These are phyloP conservation scores for Backusella tarrabulga DNA, from an alignment of 192 early-diverging fungal species.

Conservation along the genomic window DNA sequence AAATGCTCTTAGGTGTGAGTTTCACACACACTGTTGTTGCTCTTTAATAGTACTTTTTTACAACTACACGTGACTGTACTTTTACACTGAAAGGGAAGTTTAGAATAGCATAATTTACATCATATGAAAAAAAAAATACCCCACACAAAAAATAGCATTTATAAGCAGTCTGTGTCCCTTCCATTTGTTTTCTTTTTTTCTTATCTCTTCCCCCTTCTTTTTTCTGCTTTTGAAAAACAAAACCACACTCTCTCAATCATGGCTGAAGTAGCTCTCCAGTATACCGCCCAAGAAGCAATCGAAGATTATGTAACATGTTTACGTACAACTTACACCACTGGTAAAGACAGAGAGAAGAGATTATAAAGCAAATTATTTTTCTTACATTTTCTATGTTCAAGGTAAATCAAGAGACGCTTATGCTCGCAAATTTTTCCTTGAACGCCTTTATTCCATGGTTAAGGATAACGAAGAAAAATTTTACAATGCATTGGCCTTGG, in stretches of 20 bases:
- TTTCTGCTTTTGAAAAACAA: neutral
- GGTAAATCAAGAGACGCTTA: conserved; percentile 10
- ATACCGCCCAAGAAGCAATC: neutral
- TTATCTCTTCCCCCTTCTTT: neutral
- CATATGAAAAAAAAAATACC: conserved; percentile 6
- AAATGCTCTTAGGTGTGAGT: neutral
- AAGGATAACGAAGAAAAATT: conserved; percentile 57
- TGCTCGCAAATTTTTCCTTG: conserved; percentile 30
- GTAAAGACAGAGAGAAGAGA: neutral
- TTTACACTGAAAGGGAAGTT: neutral
- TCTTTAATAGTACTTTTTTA: neutral
- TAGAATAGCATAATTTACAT: neutral
- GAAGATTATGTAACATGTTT: conserved; percentile 7
- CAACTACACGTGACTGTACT: neutral
- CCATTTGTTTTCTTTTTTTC: neutral
- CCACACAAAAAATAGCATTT: neutral
- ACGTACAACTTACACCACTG: conserved; percentile 4
- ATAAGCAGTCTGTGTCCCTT: neutral
- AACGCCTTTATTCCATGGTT: conserved; percentile 56
- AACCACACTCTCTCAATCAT: neutral
- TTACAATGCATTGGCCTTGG: conserved; percentile 52
- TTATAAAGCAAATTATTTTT: neutral
- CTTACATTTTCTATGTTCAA: neutral
- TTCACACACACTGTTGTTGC: neutral
- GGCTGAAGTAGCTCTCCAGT: neutral